Conservation (phyloP, 2,329 filamentous ascomycete species). For the Botryotinia narcissicola region DNA sequence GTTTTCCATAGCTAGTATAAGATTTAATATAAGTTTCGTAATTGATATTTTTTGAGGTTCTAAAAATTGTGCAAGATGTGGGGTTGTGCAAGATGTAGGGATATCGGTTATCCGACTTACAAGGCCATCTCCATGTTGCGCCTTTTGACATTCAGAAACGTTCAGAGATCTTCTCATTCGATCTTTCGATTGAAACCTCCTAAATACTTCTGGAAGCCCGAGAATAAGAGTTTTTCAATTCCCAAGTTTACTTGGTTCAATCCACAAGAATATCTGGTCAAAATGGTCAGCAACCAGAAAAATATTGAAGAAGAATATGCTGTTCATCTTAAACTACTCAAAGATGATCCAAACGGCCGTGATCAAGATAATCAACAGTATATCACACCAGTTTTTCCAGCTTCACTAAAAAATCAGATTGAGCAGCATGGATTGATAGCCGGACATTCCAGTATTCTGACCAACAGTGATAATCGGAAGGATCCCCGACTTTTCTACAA, state of each 20-base stretch:
- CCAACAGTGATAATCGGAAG: background rate
- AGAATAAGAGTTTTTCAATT: background rate
- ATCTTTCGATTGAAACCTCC: background rate
- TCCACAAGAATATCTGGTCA: background rate
- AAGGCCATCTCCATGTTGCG: background rate
- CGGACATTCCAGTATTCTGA: background rate
- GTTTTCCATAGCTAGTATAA: too few species aligned
- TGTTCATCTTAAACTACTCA: background rate
- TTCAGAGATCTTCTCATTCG: background rate
- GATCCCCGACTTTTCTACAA: constrained; percentile 48
- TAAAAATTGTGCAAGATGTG: too few species aligned
- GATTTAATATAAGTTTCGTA: too few species aligned
- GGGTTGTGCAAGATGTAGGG: too few species aligned
- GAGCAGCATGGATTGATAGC: background rate
- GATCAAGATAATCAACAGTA: background rate
- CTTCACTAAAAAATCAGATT: background rate
- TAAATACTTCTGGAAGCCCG: background rate
- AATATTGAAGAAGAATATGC: background rate
- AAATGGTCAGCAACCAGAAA: background rate
- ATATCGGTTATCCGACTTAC: background rate
- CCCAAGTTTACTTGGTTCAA: background rate
- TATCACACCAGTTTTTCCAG: background rate
- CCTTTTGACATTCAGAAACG: background rate
- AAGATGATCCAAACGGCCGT: background rate
- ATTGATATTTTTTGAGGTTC: too few species aligned